phyloP scores from a whole-genome alignment of 495 filamentous ascomycete genomes.

The Monascus purpureus region DNA sequence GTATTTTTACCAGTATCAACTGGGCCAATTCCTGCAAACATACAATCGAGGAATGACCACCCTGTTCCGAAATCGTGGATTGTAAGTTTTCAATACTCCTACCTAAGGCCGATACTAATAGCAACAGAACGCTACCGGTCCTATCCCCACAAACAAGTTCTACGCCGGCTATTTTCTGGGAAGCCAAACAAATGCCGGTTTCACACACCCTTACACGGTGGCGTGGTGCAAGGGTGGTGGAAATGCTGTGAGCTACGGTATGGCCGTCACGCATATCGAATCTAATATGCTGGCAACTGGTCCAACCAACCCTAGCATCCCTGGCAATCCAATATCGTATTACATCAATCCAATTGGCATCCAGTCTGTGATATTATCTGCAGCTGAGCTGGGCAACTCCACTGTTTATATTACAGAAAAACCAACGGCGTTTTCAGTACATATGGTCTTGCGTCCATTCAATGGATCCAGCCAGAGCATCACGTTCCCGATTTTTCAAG shows the following conservation, averaged over 20 bases:
- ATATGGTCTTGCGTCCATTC: conserved; percentile 48
- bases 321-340: conserved; percentile 47
- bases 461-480: conserved; percentile 40
- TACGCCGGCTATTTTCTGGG: conserved; percentile 82
- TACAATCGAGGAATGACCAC: conserved; percentile 37
- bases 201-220: conserved; percentile 77
- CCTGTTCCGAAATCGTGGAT: conserved; percentile 34
- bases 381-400: conserved; percentile 47
- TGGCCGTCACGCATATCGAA: conserved; percentile 62
- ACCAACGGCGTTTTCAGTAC: conserved; percentile 54
- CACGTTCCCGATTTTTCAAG: conserved; percentile 75
- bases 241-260: conserved; percentile 54
- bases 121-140: conserved; percentile 23
- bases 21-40: conserved; percentile 37
- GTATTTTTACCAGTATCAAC: conserved; percentile 48
- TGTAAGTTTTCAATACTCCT: conserved; percentile 19
- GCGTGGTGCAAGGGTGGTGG: conserved; percentile 62
- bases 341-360: conserved; percentile 76
- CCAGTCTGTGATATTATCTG: conserved; percentile 67
- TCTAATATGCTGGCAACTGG: conserved; percentile 50
- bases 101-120: conserved; percentile 21
- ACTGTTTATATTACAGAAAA: conserved; percentile 50
- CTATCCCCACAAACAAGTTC: conserved; percentile 79
- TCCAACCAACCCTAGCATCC: conserved; percentile 23
- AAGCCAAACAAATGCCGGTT: conserved; percentile 52